Percentiles rank a stretch among this genome's conserved stretches.
These are phyloP conservation scores for Chaetomiaceae sp. DNA, from an alignment of 2,329 filamentous ascomycete genomes.

Conservation along the genomic window DNA sequence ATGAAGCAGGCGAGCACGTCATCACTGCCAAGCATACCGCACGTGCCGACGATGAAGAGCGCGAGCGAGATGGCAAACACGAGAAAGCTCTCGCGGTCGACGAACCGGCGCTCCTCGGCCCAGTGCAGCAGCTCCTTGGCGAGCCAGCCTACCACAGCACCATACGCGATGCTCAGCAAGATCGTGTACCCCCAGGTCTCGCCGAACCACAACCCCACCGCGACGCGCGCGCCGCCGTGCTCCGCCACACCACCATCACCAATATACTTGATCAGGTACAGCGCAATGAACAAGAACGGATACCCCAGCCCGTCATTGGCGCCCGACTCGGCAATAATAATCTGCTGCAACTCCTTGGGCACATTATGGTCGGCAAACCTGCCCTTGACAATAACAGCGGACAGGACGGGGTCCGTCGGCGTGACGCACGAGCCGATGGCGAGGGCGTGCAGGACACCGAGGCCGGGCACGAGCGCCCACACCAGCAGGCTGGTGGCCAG, in stretches of 20 bases:
- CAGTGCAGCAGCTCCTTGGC: conserved; percentile 78
- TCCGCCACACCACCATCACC: conserved; percentile 50
- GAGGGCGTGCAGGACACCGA: conserved; percentile 71
- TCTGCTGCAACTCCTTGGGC: conserved; percentile 71
- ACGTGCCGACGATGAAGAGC: conserved; percentile 81
- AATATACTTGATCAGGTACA: conserved; percentile 76
- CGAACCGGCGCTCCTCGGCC: conserved; percentile 73
- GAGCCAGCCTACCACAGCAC: conserved; percentile 69
- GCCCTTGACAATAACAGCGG: conserved; percentile 86
- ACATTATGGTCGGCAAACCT: conserved; percentile 91
- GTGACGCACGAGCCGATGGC: conserved; percentile 83
- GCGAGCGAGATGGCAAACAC: conserved; percentile 81
- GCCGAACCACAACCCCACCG: conserved; percentile 75
- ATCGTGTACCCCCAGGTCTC: conserved; percentile 84
- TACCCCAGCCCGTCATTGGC: conserved; percentile 88
- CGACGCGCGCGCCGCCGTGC: conserved; percentile 54
- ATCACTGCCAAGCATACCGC: conserved; percentile 79
- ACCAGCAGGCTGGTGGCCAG: conserved; percentile 70
- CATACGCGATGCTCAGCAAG: conserved; percentile 70
- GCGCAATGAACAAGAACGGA: conserved; percentile 76
- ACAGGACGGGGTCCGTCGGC: conserved; percentile 82
- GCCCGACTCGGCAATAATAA: conserved; percentile 76
- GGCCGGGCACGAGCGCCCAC: conserved; percentile 66
- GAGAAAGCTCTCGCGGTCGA: conserved; percentile 81
- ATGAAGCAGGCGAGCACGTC: conserved; percentile 91